phyloP scores from a whole-genome alignment of 805 yeast genomes.

The Starmerella bacillaris region DNA sequence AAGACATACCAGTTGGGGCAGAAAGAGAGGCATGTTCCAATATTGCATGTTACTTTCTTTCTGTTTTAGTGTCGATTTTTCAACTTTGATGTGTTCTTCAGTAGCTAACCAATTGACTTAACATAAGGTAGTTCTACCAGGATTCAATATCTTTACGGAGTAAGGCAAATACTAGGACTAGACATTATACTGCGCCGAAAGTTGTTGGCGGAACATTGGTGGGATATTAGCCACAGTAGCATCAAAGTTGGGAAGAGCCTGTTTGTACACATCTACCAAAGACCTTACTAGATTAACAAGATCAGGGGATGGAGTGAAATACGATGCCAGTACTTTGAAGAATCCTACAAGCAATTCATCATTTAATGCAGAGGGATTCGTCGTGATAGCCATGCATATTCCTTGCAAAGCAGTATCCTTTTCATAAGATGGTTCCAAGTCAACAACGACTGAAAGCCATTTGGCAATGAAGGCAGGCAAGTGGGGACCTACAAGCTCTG shows the following conservation, averaged over 20 bases:
- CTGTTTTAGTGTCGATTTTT: too few relatives aligned
- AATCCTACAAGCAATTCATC: slow-evolving; percentile 22
- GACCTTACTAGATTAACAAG: slow-evolving; percentile 18
- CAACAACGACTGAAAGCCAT: slow-evolving; percentile 58
- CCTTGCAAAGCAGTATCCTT: slow-evolving; percentile 79
- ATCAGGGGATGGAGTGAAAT: slow-evolving; percentile 21
- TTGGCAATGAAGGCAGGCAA: slow-evolving; percentile 37
- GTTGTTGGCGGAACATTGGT: slow-evolving; percentile 16
- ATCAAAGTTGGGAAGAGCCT: slow-evolving; percentile 15
- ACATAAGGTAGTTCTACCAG: too few relatives aligned
- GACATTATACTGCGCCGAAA: slow-evolving; percentile 11
- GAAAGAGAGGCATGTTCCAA: too few relatives aligned
- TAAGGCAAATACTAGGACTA: slow-evolving; percentile 2
- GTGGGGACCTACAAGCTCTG: slow-evolving; percentile 42
- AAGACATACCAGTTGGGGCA: too few relatives aligned
- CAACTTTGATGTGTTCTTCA: too few relatives aligned
- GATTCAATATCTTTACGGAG: too few relatives aligned
- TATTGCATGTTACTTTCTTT: too few relatives aligned
- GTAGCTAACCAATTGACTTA: too few relatives aligned
- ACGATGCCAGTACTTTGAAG: slow-evolving; percentile 17
- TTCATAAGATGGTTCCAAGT: slow-evolving; percentile 63
- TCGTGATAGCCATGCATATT: slow-evolving; percentile 47
- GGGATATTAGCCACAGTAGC: slow-evolving; percentile 13
- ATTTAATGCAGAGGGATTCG: slow-evolving; percentile 50
- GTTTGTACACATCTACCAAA: slow-evolving; percentile 17